phyloP scores from a whole-genome alignment of 306 rosid species.

The Coriaria nepalensis region DNA sequence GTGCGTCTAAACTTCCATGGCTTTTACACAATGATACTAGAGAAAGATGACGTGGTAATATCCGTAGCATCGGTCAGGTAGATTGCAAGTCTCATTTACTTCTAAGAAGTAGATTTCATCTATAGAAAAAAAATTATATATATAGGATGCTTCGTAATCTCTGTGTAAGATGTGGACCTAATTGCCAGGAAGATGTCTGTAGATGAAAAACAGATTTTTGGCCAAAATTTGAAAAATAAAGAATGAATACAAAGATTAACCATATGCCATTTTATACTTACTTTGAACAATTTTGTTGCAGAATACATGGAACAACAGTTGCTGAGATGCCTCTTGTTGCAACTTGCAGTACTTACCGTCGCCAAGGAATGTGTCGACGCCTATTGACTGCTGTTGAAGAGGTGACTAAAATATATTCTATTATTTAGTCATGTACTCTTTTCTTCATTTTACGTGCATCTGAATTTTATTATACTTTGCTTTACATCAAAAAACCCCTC shows the following conservation, averaged over 20 bases:
- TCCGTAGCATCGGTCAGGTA: constrained; percentile 94
- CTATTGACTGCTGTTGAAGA: constrained; percentile 72
- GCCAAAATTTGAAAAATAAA: not conserved
- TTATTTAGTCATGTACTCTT: too few species aligned
- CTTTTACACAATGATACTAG: constrained; percentile 76
- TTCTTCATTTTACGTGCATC: too few species aligned
- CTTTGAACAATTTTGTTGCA: constrained; percentile 19
- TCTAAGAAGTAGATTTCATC: not conserved
- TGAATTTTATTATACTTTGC: too few species aligned
- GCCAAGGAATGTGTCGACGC: constrained; percentile 93
- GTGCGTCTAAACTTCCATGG: constrained; percentile 88
- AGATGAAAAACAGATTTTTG: not conserved
- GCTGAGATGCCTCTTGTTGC: constrained; percentile 99
- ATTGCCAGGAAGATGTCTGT: not conserved
- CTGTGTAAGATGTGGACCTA: not conserved
- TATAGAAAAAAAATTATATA: not conserved
- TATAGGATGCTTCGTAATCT: too few species aligned
- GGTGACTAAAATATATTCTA: constrained; percentile 22
- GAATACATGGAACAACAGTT: constrained; percentile 75
- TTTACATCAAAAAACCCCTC: too few species aligned
- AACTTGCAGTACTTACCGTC: constrained; percentile 79
- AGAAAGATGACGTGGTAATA: constrained; percentile 72
- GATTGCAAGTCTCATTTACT: not conserved
- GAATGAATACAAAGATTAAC: not conserved
- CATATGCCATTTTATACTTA: not conserved